Evolutionary conservation across 2,329 filamentous ascomycete species (phyloP), one percentile per base, ranked within the genome.

Genomic region (Colletotrichum trifolii): DNA sequence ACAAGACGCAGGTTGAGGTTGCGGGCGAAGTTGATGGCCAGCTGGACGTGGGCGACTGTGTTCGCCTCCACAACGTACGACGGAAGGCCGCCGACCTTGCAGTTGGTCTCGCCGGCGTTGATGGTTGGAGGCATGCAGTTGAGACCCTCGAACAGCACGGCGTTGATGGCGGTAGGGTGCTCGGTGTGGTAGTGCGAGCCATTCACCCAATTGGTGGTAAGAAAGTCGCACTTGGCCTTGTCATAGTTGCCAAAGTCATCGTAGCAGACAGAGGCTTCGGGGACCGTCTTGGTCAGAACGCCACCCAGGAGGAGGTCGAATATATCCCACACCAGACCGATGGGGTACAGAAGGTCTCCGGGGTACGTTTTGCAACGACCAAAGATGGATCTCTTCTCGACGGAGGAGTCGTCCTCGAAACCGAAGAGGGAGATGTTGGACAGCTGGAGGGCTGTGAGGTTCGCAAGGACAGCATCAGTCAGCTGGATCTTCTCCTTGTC

Each of bases 1-100:
- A 77, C 70, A 13, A 83, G 73, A 9, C 82, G 75, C 39, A 85
- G 68, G 39, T 82, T 78, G 40, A 81, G 71, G 36, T 78, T 74
- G 1, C 78, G 75, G 34, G 67, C 67, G 70, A 85, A 86, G 40
- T 81, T 74, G 7, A 86, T 67, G 0, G 71, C 76, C 10, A 70
- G 49, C 60, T 76, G 74, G 39, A 80, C 69, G 57, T 80, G 71
- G 12, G 75, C 73, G 0, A 74, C 68, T 6, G 69, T 74, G 1
- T 74, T 78, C 2, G 73, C 77, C 50, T 79, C 74, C 0, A 79
- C 69, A 3, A 79, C 77, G 57, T 74, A 79, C 35, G 64, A 66
- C 6, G 64, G 64, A 35, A 64, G 47, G 10, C 64, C 64, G 25
- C 61, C 64, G 25, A 67, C 64, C 42, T 42, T 54, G 61, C 64